phyloP scores from a whole-genome alignment of 2,329 filamentous ascomycete species.

The Lasiodiplodia sp. region DNA sequence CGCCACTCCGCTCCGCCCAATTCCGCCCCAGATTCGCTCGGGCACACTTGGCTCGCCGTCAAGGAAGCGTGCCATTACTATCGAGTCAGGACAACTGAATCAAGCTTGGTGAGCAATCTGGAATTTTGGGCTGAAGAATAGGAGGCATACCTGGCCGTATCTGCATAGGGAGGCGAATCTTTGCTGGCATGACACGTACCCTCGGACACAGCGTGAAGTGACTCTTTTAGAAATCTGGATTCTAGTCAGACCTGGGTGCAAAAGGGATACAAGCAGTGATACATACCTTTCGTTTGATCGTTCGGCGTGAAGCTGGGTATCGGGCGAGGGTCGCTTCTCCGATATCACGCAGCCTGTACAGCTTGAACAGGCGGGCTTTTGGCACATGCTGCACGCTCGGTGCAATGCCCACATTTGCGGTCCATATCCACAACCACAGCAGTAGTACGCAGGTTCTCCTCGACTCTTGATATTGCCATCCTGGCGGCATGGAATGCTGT shows the following conservation, averaged over 20 bases:
- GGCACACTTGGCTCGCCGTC: neutral
- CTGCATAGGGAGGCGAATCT: neutral
- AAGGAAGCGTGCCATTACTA: neutral
- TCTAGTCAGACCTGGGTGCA: neutral
- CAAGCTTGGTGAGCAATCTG: neutral
- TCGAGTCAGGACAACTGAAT: neutral
- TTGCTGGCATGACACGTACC: neutral
- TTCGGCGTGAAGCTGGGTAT: neutral
- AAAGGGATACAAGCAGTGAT: neutral
- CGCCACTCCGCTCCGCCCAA: neutral
- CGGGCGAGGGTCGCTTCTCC: neutral
- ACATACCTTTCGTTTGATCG: neutral
- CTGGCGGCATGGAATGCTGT: neutral
- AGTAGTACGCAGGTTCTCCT: slow-evolving; percentile 5
- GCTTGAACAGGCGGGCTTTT: neutral
- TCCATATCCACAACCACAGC: slow-evolving; percentile 6
- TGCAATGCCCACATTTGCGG: neutral
- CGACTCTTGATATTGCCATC: neutral
- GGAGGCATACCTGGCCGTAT: neutral
- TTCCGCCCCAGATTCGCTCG: neutral
- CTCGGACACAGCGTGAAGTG: too few relatives aligned
- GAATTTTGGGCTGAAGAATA: neutral
- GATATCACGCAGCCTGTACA: neutral
- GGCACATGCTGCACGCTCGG: neutral
- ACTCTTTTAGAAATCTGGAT: neutral